A percentile compares a stretch with the other conserved stretches of the same genome.
phyloP scores from a whole-genome alignment of 768 basidiomycete genomes.

The Mycena chlorophos region DNA sequence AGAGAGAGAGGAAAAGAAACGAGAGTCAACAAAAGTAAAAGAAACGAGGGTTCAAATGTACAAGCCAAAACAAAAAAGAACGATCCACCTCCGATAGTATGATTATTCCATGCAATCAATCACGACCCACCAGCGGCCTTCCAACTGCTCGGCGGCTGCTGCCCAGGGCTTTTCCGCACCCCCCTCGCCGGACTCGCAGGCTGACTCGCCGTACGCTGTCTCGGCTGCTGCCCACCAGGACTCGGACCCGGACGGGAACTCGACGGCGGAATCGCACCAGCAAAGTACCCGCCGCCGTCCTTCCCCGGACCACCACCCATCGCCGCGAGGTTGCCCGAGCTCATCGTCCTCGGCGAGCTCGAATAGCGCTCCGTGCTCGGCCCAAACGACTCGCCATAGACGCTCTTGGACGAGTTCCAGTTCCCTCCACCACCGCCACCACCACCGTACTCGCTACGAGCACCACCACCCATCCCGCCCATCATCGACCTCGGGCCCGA shows the following conservation, averaged over 20 bases:
- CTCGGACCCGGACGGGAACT: conserved; percentile 14
- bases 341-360: not conserved
- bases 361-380: conserved; percentile 29
- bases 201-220: conserved; percentile 47
- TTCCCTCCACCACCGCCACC: conserved; percentile 43
- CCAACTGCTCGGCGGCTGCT: too few relatives aligned
- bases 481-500: conserved; percentile 56
- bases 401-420: conserved; percentile 60
- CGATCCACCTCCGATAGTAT: too few relatives aligned
- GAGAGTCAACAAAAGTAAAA: too few relatives aligned
- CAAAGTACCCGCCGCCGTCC: conserved; percentile 41
- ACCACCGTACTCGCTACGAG: conserved; percentile 40
- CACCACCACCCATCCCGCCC: conserved; percentile 50
- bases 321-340: conserved; percentile 24
- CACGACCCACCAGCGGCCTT: too few relatives aligned
- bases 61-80: too few relatives aligned
- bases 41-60: too few relatives aligned
- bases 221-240: too few relatives aligned
- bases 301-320: conserved; percentile 18
- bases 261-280: conserved; percentile 35
- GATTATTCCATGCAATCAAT: too few relatives aligned
- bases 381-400: conserved; percentile 69
- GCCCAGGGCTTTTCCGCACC: too few relatives aligned
- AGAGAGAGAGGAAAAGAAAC: too few relatives aligned
- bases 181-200: conserved; percentile 45